Percentiles rank a stretch among this genome's conserved stretches.
These are phyloP conservation scores for Tolypocladium sp. DNA, from an alignment of 2,329 filamentous ascomycete genomes.

Conservation along the genomic window DNA sequence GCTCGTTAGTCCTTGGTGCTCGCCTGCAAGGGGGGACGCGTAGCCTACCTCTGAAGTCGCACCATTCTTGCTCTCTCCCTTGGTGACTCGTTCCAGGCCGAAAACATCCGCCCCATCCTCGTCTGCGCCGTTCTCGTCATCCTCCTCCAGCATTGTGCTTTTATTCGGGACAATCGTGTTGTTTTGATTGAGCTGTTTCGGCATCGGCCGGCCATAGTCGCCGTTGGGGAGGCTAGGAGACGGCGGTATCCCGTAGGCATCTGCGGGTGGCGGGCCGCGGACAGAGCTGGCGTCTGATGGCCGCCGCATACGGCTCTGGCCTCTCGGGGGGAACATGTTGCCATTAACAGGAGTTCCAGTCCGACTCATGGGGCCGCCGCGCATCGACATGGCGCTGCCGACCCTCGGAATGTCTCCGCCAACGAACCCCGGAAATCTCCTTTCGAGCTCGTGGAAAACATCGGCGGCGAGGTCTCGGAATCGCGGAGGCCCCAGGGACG, in stretches of 20 bases:
- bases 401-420: conserved; percentile 58
- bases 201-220: conserved; percentile 66
- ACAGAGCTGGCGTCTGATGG: conserved; percentile 57
- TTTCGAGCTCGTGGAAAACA: conserved; percentile 90
- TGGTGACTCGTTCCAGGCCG: conserved; percentile 26
- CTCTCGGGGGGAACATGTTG: conserved; percentile 38
- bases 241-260: conserved; percentile 45
- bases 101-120: conserved; percentile 51
- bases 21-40: background rate
- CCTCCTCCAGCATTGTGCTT: conserved; percentile 94
- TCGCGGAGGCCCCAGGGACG: conserved; percentile 74
- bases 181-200: conserved; percentile 78
- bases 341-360: conserved; percentile 56
- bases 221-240: conserved; percentile 51
- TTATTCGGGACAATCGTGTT: conserved; percentile 98
- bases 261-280: conserved; percentile 32
- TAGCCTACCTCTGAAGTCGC: conserved; percentile 28
- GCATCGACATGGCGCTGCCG: conserved; percentile 59
- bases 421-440: conserved; percentile 76
- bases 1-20: conserved; percentile 7
- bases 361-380: conserved; percentile 46
- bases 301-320: conserved; percentile 43
- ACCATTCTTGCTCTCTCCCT: conserved; percentile 18
- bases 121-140: conserved; percentile 53
- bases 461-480: conserved; percentile 92